These are phyloP conservation scores for Camelina neglecta DNA, from an alignment of 345 rosid species.

Conservation along the genomic window DNA sequence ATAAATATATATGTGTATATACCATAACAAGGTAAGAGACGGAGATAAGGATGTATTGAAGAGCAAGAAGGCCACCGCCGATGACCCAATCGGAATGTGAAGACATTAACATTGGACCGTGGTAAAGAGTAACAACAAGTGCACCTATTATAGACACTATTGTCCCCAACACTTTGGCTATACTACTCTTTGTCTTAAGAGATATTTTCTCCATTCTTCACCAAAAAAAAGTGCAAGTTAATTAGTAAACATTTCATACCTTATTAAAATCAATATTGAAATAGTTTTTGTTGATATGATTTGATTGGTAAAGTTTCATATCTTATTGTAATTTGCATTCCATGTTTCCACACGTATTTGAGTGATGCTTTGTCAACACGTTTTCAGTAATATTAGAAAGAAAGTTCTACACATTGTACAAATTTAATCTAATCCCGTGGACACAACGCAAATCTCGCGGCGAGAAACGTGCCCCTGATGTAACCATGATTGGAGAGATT, in stretches of 20 bases:
- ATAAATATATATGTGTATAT: neutral
- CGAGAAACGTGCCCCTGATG: too few species aligned
- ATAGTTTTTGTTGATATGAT: too few species aligned
- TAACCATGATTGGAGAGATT: too few species aligned
- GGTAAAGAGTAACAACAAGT: conserved; percentile 54
- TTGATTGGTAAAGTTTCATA: too few species aligned
- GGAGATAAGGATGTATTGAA: conserved; percentile 40
- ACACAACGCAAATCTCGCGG: too few species aligned
- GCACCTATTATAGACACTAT: conserved; percentile 48
- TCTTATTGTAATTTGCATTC: too few species aligned
- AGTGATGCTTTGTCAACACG: too few species aligned
- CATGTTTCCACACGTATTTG: too few species aligned
- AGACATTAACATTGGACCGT: conserved; percentile 48
- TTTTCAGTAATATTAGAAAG: too few species aligned
- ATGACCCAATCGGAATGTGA: conserved; percentile 51
- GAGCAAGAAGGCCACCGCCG: conserved; percentile 50
- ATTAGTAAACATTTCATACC: too few species aligned
- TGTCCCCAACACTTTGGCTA: conserved; percentile 55
- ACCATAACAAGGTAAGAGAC: conserved; percentile 53
- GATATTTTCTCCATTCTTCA: conserved; percentile 58
- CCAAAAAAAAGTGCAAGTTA: conserved; percentile 1
- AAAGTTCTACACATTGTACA: too few species aligned
- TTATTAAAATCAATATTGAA: neutral
- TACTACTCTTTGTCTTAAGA: conserved; percentile 40
- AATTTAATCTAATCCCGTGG: too few species aligned